phyloP scores from a whole-genome alignment of 495 filamentous ascomycete species.

The Poronia punctata region DNA sequence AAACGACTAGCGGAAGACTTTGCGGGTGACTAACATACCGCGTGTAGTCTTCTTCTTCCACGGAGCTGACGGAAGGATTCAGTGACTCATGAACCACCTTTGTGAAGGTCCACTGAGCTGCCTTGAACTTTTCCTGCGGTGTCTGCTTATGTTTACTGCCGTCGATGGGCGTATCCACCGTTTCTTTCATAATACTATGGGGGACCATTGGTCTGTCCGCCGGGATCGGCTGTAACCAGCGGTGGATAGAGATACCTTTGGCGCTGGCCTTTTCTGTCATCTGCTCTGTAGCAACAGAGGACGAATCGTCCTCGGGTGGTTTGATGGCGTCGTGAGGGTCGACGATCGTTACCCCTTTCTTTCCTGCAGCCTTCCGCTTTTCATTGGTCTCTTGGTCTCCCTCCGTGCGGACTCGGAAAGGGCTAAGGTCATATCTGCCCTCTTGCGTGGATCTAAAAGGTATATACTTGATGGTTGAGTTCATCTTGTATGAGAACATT shows the following conservation, averaged over 20 bases:
- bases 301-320: slow-evolving; percentile 28
- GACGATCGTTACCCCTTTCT: slow-evolving; percentile 57
- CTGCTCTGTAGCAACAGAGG: slow-evolving; percentile 32
- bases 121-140: slow-evolving; percentile 56
- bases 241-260: slow-evolving; percentile 40
- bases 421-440: slow-evolving; percentile 70
- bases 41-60: slow-evolving; percentile 78
- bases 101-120: slow-evolving; percentile 79
- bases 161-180: slow-evolving; percentile 17
- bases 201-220: slow-evolving; percentile 26
- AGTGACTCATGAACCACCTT: slow-evolving; percentile 74
- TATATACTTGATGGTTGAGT: slow-evolving; percentile 74
- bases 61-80: slow-evolving; percentile 64
- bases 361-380: slow-evolving; percentile 36
- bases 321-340: slow-evolving; percentile 42
- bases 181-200: slow-evolving; percentile 45
- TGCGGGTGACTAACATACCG: slow-evolving; percentile 90
- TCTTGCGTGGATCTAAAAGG: slow-evolving; percentile 64
- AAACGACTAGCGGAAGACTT: slow-evolving; percentile 79
- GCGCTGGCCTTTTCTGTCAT: slow-evolving; percentile 26
- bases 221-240: slow-evolving; percentile 45
- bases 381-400: slow-evolving; percentile 40
- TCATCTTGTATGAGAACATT: slow-evolving; percentile 84
- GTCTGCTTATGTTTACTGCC: slow-evolving; percentile 31
- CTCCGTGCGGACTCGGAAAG: slow-evolving; percentile 67